Percentiles rank a stretch among this genome's conserved stretches.
phyloP scores from a whole-genome alignment of 768 basidiomycete species.

The Strobilomyces confusus region DNA sequence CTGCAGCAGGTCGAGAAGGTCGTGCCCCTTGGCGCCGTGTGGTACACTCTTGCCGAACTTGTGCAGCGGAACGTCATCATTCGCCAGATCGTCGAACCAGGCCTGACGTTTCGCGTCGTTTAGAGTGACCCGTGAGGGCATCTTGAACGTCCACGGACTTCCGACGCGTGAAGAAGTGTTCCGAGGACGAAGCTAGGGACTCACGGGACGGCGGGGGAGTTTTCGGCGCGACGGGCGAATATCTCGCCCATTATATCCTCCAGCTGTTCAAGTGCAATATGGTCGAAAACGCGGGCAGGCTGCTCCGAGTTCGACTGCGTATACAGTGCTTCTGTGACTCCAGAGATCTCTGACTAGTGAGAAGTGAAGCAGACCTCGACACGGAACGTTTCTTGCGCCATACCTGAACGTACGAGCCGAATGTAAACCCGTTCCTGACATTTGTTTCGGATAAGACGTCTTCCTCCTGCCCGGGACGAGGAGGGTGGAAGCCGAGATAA shows the following conservation, averaged over 20 bases:
- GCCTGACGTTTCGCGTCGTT: constrained; percentile 75
- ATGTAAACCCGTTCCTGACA: constrained; percentile 61
- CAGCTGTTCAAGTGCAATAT: constrained; percentile 52
- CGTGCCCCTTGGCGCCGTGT: constrained; percentile 81
- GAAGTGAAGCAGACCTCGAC: not conserved
- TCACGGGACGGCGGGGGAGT: constrained; percentile 59
- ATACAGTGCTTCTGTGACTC: constrained; percentile 12
- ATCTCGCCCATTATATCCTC: constrained; percentile 78
- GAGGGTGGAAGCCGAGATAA: constrained; percentile 73
- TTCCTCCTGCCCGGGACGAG: constrained; percentile 70
- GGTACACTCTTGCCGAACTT: constrained; percentile 84
- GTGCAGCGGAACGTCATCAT: constrained; percentile 73
- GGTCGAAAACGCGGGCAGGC: constrained; percentile 43
- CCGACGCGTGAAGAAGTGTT: not conserved
- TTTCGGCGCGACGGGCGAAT: constrained; percentile 58
- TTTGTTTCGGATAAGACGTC: constrained; percentile 62
- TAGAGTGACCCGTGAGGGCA: constrained; percentile 78
- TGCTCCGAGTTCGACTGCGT: constrained; percentile 26
- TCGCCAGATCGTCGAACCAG: constrained; percentile 82
- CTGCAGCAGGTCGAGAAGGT: constrained; percentile 76
- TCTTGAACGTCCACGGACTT: constrained; percentile 63
- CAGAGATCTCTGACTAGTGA: constrained; percentile 21
- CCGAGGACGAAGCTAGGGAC: constrained; percentile 22
- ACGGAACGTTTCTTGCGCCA: constrained; percentile 18
- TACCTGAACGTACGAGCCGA: constrained; percentile 56